Base-by-base conservation (phyloP, 169 alveolate species). In the Blepharisma undulans region DNA sequence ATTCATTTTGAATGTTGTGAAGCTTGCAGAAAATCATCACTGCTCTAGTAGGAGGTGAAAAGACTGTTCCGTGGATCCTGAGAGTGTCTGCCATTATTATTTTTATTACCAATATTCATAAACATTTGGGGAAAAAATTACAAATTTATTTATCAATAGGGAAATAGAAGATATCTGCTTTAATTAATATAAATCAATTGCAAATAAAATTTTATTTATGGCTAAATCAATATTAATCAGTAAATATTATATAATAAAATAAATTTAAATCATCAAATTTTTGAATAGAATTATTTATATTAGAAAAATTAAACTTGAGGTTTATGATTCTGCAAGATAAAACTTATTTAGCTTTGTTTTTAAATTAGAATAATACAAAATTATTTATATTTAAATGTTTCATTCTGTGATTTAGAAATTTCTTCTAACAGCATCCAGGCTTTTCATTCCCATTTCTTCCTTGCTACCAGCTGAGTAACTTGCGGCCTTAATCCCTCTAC, bases 21-120 rank as follows among this genome's bases (percentile, higher is more conserved):
- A 87, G 22, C 30, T 87, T 78, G 61, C 85, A 85, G 19, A 84
- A 88, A 18, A 87, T 29, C 33, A 84, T 30, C 14, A 91, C 94
- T 19, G 90, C 82, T 78, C 94, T 22, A 7, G 90, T 34, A 21
- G 94, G 94, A 60, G 76, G 59, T 32, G 92, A 86, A 29, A 91
- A 29, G 81, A 88, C 72, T 72, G 84, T 81, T 33, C 60, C 87
- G 25, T 88, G 89, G 12, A 92, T 66, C 93, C 89, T 76, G 61
- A 79, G 72, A 48, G 66, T 48, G 66, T 48, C 66, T 48, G 66
- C 66, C 66, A 48, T 48, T 48, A 48, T 48, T 48, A 48, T 48
- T 36, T 66, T 74, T 74, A 25, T 74, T 8, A 5, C 33, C 80
- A 74, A 29, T 29, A 22, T 25, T 74, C 7, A 74, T 25, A 25